Base-by-base conservation (phyloP, 306 rosid species). In the Sindora glabra region DNA sequence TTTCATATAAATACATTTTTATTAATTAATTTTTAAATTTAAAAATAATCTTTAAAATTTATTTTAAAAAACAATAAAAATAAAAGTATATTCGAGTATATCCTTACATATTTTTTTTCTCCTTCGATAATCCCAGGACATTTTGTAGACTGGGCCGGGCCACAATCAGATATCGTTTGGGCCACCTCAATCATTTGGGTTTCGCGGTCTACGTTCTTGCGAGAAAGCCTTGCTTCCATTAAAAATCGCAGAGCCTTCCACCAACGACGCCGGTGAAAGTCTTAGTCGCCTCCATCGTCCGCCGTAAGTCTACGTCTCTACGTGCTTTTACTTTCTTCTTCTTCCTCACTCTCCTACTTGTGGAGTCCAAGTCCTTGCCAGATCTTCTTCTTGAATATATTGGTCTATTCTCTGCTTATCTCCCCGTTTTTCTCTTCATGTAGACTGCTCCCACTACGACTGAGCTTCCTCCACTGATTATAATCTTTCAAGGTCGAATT, bases 191-290 rank as follows among this genome's bases (percentile, higher is more conserved):
- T 26, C 30, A 26, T 26, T 26, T 26, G 30, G 30, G 30, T 6
- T 26, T 2, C n/a, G n/a, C n/a, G n/a, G n/a, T n/a, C n/a, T n/a
- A 29, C 34, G 34, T 29, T 29, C 34, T 29, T 29, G n/a, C 48
- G 1, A 2, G n/a, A 45, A 45, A 42, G 24, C 48, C 9, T 9
- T 13, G 0, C 4, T 17, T 15, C 24, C 12, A 9, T 22, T 22
- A 22, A n/a, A 0, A 12, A 19, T 46, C 2, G 4, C 13, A 10
- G 8, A 19, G 8, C 30, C 16, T 1, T 36, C 63, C 47, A 40
- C 4, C 62, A 38, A 27, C 34, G 24, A 48, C 58, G 32, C 52
- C 66, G 66, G 73, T 68, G 5, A 39, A 10, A 48, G 71, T 41
- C 54, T 62, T 56, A 33, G 40, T 34, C 1, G 40, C n/a, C 12